Conservation (phyloP, 2,329 filamentous ascomycete species). For the Delphinella strobiligena region DNA sequence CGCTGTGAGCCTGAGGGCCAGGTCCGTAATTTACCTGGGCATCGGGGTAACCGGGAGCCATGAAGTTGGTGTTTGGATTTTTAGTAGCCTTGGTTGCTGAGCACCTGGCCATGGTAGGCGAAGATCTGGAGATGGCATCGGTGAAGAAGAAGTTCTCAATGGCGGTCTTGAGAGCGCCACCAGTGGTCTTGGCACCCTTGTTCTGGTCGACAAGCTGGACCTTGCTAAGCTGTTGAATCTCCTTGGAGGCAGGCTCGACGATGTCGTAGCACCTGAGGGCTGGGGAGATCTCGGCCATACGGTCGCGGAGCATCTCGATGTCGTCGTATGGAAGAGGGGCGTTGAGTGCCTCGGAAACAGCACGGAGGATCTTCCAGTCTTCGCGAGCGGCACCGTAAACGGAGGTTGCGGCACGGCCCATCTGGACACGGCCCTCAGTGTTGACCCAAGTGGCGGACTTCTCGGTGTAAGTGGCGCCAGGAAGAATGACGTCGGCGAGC, state of each 20-base stretch:
- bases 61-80: constrained; percentile 38
- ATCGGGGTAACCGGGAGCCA: constrained; percentile 34
- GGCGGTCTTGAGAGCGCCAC: constrained; percentile 65
- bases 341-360: constrained; percentile 81
- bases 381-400: constrained; percentile 82
- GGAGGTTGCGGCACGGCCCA: constrained; percentile 80
- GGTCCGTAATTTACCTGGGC: constrained; percentile 15
- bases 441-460: constrained; percentile 95
- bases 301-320: constrained; percentile 74
- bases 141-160: constrained; percentile 99
- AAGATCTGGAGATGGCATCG: constrained; percentile 92
- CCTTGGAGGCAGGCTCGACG: constrained; percentile 58
- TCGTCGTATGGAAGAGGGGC: constrained; percentile 86
- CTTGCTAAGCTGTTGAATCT: constrained; percentile 67
- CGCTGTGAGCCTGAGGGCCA: background rate
- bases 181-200: constrained; percentile 66
- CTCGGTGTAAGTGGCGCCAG: constrained; percentile 91
- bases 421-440: constrained; percentile 91
- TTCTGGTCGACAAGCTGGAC: constrained; percentile 94
- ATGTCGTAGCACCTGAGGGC: constrained; percentile 82
- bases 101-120: constrained; percentile 95
- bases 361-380: constrained; percentile 98
- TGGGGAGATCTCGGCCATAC: constrained; percentile 91
- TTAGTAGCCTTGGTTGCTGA: constrained; percentile 72
- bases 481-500: constrained; percentile 85